phyloP scores from a whole-genome alignment of 305 asterid species.

The Andrographis paniculata region DNA sequence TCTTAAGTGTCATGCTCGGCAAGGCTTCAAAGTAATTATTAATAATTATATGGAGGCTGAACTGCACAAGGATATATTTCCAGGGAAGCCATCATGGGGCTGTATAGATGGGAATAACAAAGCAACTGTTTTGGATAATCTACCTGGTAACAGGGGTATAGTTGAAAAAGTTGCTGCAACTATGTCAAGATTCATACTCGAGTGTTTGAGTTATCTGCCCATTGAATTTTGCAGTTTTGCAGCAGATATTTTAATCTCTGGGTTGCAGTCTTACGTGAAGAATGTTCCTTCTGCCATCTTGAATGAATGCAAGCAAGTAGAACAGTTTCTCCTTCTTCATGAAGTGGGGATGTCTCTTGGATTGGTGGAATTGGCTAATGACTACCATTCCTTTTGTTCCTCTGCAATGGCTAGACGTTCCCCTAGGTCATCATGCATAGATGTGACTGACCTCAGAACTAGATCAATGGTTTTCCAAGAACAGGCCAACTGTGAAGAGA shows the following conservation, averaged over 20 bases:
- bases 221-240: slow-evolving; percentile 79
- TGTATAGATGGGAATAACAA: slow-evolving; percentile 19
- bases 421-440: slow-evolving; percentile 34
- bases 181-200: slow-evolving; percentile 62
- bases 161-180: slow-evolving; percentile 28
- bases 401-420: slow-evolving; percentile 26
- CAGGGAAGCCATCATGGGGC: slow-evolving; percentile 21
- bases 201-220: slow-evolving; percentile 80
- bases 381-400: slow-evolving; percentile 45
- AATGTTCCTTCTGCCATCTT: slow-evolving; percentile 71
- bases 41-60: slow-evolving; percentile 36
- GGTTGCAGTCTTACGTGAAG: slow-evolving; percentile 56
- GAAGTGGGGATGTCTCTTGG: slow-evolving; percentile 88
- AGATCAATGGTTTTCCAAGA: slow-evolving; percentile 24
- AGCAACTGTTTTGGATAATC: slow-evolving; percentile 20
- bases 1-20: slow-evolving; percentile 61
- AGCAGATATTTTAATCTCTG: slow-evolving; percentile 71
- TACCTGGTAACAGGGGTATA: slow-evolving; percentile 23
- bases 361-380: slow-evolving; percentile 75
- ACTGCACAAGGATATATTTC: slow-evolving; percentile 21
- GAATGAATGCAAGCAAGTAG: slow-evolving; percentile 50
- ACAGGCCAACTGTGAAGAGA: slow-evolving; percentile 18
- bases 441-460: slow-evolving; percentile 21
- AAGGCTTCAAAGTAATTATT: slow-evolving; percentile 59
- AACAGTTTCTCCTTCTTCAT: slow-evolving; percentile 79